Evolutionary conservation across 2,329 filamentous ascomycete genomes (phyloP).

Genomic region (Coleophoma cylindrospora): DNA sequence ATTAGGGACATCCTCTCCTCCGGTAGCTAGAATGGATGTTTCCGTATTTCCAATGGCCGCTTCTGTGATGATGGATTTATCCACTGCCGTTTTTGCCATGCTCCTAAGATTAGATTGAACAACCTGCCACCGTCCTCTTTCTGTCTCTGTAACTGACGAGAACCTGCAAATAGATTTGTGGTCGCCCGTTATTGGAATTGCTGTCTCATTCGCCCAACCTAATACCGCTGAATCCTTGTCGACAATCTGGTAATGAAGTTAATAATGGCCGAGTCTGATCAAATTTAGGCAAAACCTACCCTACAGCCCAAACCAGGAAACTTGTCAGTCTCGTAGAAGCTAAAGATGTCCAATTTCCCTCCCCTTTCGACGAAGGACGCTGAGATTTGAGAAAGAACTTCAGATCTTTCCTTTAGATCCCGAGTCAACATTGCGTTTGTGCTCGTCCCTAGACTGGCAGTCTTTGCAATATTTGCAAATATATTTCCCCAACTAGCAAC

Average conservation of each 20-base stretch:
- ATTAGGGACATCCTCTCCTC: no score
- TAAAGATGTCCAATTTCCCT: not conserved
- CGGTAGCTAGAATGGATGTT: no score
- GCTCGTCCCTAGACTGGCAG: not conserved
- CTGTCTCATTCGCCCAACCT: not conserved
- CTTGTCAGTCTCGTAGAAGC: not conserved
- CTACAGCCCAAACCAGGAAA: not conserved
- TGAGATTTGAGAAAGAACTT: not conserved
- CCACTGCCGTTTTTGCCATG: no score
- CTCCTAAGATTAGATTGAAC: no score
- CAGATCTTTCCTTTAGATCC: not conserved
- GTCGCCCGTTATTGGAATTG: not conserved
- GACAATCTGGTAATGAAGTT: not conserved
- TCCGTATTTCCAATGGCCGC: no score
- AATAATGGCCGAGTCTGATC: no score
- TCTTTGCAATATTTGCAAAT: not conserved
- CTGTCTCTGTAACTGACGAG: not conserved
- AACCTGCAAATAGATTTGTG: not conserved
- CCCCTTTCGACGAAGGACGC: not conserved
- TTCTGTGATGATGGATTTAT: no score
- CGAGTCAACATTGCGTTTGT: not conserved
- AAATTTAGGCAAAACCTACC: not conserved
- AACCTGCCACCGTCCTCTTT: no score
- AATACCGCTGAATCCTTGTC: not conserved
- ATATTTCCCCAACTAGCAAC: slow-evolving; percentile 1